Conservation (phyloP, 2,329 filamentous ascomycete genomes). For the Phyllosticta paracitricarpa region DNA sequence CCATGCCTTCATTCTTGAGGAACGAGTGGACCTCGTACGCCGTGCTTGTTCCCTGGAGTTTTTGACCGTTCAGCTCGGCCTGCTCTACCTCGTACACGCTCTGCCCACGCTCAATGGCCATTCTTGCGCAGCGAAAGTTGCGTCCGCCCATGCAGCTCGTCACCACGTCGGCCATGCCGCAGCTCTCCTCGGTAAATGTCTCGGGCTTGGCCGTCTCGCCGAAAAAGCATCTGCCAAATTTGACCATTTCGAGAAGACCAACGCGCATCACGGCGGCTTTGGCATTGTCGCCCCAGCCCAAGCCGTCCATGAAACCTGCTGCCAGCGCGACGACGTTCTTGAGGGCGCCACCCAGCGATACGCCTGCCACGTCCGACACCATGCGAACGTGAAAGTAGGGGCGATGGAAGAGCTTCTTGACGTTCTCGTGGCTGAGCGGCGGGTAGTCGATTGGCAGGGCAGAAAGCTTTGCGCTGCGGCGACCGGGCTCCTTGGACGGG, state of each 20-base stretch:
- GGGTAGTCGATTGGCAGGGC: conserved; percentile 75
- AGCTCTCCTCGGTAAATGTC: conserved; percentile 95
- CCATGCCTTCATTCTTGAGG: conserved; percentile 64
- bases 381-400: conserved; percentile 97
- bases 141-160: conserved; percentile 86
- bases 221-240: conserved; percentile 92
- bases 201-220: conserved; percentile 65
- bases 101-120: conserved; percentile 69
- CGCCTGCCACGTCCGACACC: conserved; percentile 90
- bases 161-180: conserved; percentile 89
- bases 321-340: conserved; percentile 96
- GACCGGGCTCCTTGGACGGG: conserved; percentile 23
- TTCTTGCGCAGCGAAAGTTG: conserved; percentile 89
- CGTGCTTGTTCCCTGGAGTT: conserved; percentile 87
- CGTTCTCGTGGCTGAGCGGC: conserved; percentile 71
- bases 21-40: conserved; percentile 87
- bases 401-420: conserved; percentile 83
- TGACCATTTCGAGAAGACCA: conserved; percentile 90
- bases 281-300: conserved; percentile 96
- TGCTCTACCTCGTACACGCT: conserved; percentile 80
- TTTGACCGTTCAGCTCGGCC: conserved; percentile 89
- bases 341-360: conserved; percentile 84
- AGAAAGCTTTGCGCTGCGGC: conserved; percentile 62
- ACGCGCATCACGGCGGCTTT: conserved; percentile 98
- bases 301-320: conserved; percentile 87